These are phyloP conservation scores for Chytriomyces sp. DNA, from an alignment of 192 early-diverging fungal genomes.

Conservation along the genomic window DNA sequence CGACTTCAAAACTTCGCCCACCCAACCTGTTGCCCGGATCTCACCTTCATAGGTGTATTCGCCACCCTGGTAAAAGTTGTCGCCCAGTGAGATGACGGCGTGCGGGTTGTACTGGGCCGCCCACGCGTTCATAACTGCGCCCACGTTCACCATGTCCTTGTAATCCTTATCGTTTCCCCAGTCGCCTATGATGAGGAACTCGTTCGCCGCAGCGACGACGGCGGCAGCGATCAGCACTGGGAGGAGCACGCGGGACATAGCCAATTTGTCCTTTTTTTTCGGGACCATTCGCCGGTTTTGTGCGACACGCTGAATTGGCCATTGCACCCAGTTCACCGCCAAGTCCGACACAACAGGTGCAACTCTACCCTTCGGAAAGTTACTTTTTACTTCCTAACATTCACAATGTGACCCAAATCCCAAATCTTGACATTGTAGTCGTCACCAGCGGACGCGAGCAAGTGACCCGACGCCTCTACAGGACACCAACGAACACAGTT, in stretches of 20 bases:
- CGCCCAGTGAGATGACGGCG: conserved; percentile 11
- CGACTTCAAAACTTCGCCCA: too few relatives aligned
- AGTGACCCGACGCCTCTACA: conserved; percentile 53
- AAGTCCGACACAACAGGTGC: too few relatives aligned
- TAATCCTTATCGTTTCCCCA: conserved; percentile 14
- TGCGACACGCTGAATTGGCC: too few relatives aligned
- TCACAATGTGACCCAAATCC: conserved; percentile 35
- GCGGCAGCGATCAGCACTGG: too few relatives aligned
- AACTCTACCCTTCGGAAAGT: too few relatives aligned
- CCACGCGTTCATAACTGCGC: background rate
- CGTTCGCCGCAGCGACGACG: background rate
- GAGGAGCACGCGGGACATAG: too few relatives aligned
- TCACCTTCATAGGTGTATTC: background rate
- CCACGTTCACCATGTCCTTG: background rate
- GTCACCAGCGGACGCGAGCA: conserved; percentile 89
- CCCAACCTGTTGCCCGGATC: too few relatives aligned
- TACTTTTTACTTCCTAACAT: too few relatives aligned
- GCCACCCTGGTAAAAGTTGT: conserved; percentile 25
- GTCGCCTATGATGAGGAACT: conserved; percentile 18
- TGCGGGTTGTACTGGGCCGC: background rate
- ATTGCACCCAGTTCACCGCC: too few relatives aligned
- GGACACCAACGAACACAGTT: conserved; percentile 89
- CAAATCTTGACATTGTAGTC: conserved; percentile 87
- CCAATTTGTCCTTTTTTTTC: too few relatives aligned
- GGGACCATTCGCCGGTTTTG: too few relatives aligned